Percentiles rank a stretch among this genome's conserved stretches.
Evolutionary conservation across 2,329 filamentous ascomycete species (phyloP).

Genomic region (Neoascochyta sp.): DNA sequence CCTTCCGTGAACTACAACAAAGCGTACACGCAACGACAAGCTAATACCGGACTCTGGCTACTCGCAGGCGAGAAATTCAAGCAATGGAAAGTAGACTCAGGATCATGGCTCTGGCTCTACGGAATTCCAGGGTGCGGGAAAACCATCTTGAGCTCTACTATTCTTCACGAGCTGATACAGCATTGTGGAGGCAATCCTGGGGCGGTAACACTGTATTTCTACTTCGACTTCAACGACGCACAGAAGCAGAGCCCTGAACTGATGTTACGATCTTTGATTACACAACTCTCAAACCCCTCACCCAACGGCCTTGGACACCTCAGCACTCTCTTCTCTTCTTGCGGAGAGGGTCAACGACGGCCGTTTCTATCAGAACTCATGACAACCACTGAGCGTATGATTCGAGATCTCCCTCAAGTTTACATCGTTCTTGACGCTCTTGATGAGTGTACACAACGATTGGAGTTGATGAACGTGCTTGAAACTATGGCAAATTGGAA

Average conservation of each 20-base stretch:
- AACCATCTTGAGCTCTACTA: slow-evolving; percentile 10
- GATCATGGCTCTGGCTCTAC: slow-evolving; percentile 8
- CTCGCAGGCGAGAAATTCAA: slow-evolving; percentile 6
- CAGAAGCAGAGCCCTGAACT: slow-evolving; percentile 31
- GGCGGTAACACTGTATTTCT: slow-evolving; percentile 16
- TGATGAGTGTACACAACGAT: slow-evolving; percentile 17
- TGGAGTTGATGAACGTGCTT: slow-evolving; percentile 13
- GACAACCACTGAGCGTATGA: slow-evolving; percentile 17
- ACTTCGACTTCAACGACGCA: slow-evolving; percentile 33
- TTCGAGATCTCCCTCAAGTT: slow-evolving; percentile 13
- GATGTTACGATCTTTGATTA: slow-evolving; percentile 36
- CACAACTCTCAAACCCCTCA: slow-evolving; percentile 28
- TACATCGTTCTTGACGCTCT: slow-evolving; percentile 21
- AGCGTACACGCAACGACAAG: slow-evolving; percentile 7
- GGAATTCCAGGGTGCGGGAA: slow-evolving; percentile 15
- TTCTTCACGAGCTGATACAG: slow-evolving; percentile 20
- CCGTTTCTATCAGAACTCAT: slow-evolving; percentile 18
- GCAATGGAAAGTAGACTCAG: slow-evolving; percentile 3
- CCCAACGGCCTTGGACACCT: slow-evolving; percentile 11
- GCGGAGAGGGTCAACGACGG: slow-evolving; percentile 15
- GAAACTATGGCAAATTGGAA: slow-evolving; percentile 14
- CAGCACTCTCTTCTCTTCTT: slow-evolving; percentile 19
- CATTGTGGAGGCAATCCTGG: slow-evolving; percentile 5
- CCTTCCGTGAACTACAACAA: slow-evolving; percentile 30
- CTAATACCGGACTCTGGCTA: slow-evolving; percentile 15